Percentiles rank a stretch among this genome's conserved stretches.
These are phyloP conservation scores for Fraxinus paxiana DNA, from an alignment of 305 asterid species.

Conservation along the genomic window DNA sequence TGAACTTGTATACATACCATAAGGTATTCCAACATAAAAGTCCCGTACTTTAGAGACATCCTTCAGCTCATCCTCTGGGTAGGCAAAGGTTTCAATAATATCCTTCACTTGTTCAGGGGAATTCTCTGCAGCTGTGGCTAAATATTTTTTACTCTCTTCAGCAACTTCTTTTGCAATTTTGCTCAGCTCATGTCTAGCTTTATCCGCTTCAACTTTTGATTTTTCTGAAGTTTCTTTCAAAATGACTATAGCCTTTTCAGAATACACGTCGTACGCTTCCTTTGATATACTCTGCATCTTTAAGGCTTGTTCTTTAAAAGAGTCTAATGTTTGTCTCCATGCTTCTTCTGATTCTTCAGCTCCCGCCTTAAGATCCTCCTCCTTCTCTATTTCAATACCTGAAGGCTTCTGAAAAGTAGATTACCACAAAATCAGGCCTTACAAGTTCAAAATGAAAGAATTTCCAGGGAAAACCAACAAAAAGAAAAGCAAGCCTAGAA, in stretches of 20 bases:
- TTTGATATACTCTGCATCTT: slow-evolving; percentile 67
- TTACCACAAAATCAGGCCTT: slow-evolving; percentile 3
- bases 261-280: slow-evolving; percentile 78
- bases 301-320: slow-evolving; percentile 74
- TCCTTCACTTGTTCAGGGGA: slow-evolving; percentile 82
- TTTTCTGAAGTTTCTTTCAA: slow-evolving; percentile 74
- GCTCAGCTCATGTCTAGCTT: slow-evolving; percentile 68
- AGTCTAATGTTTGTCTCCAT: slow-evolving; percentile 67
- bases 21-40: slow-evolving; percentile 90
- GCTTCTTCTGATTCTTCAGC: slow-evolving; percentile 62
- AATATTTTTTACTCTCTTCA: slow-evolving; percentile 61
- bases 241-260: slow-evolving; percentile 57
- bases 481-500: neutral
- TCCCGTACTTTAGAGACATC: slow-evolving; percentile 71
- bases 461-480: neutral
- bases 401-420: slow-evolving; percentile 48
- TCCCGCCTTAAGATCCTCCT: slow-evolving; percentile 39
- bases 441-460: neutral
- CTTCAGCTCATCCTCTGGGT: slow-evolving; percentile 55
- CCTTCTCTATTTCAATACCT: slow-evolving; percentile 48
- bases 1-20: slow-evolving; percentile 48
- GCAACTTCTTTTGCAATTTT: slow-evolving; percentile 66
- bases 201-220: slow-evolving; percentile 72
- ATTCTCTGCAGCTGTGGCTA: slow-evolving; percentile 63
- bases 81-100: slow-evolving; percentile 72